These are phyloP conservation scores for Tricholoma furcatifolium DNA, from an alignment of 768 basidiomycete species.

Conservation along the genomic window DNA sequence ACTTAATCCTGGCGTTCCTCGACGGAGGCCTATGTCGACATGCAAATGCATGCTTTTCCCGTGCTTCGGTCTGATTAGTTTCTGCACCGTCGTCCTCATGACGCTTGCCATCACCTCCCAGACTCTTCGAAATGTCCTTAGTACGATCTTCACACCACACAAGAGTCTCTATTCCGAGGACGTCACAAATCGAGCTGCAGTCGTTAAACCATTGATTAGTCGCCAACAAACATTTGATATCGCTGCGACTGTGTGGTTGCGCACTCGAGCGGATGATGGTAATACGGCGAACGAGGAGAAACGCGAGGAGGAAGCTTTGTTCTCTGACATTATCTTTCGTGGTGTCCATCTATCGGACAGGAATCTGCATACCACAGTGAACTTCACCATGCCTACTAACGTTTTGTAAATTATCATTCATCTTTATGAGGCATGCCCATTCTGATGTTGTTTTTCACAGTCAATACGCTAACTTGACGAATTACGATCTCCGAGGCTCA, in stretches of 20 bases:
- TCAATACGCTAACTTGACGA: slow-evolving; percentile 6
- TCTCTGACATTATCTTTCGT: slow-evolving; percentile 24
- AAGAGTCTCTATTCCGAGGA: background rate
- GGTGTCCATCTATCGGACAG: slow-evolving; percentile 22
- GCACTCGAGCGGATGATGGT: slow-evolving; percentile 10
- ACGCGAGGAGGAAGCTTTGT: slow-evolving; percentile 19
- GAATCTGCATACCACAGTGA: slow-evolving; percentile 16
- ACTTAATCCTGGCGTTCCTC: slow-evolving; percentile 11
- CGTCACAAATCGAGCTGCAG: background rate
- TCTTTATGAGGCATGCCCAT: background rate
- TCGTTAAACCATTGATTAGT: slow-evolving; percentile 23
- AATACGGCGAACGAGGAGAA: slow-evolving; percentile 9
- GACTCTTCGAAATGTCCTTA: background rate
- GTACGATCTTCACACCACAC: background rate
- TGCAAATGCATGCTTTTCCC: slow-evolving; percentile 13
- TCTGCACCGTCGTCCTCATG: background rate
- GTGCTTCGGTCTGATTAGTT: background rate
- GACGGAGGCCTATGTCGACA: slow-evolving; percentile 8
- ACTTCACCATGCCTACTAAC: slow-evolving; percentile 22
- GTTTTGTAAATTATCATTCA: slow-evolving; percentile 13
- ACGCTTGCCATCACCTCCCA: background rate
- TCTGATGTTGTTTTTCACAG: background rate
- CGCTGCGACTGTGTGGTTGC: slow-evolving; percentile 25
- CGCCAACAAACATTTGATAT: slow-evolving; percentile 25
- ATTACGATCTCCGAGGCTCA: slow-evolving; percentile 11